Evolutionary conservation across 305 asterid genomes (phyloP).

Genomic region (Ajuga reptans): DNA sequence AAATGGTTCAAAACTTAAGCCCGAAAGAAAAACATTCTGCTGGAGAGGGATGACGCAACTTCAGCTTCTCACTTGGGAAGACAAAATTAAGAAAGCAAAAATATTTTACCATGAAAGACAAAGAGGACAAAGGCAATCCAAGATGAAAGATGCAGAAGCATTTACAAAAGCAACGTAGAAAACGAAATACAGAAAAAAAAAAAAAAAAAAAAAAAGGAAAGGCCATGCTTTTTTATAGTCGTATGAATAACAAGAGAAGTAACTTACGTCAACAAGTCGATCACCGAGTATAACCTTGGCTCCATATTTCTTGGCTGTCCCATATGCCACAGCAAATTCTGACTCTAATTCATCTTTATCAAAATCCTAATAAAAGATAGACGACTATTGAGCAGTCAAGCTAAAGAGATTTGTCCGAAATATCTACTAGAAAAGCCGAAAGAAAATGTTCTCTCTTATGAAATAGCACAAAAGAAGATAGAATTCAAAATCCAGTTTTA

Average conservation of each 20-base stretch:
- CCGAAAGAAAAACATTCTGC: background rate
- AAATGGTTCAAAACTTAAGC: background rate
- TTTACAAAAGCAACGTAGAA: background rate
- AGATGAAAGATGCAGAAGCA: background rate
- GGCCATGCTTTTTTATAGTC: background rate
- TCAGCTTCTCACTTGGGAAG: background rate
- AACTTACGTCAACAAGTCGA: conserved; percentile 75
- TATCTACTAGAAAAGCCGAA: background rate
- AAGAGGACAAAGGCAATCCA: background rate
- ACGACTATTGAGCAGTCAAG: background rate
- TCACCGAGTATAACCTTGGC: conserved; percentile 93
- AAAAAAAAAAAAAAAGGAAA: background rate
- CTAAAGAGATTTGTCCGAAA: background rate
- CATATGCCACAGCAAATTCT: conserved; percentile 89
- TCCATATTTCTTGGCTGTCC: conserved; percentile 84
- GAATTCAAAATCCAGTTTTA: conserved; percentile 3
- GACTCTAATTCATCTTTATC: conserved; percentile 83
- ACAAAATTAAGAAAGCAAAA: background rate
- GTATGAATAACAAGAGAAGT: background rate
- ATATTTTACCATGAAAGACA: background rate
- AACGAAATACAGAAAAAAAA: background rate
- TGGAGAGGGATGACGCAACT: background rate
- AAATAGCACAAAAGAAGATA: conserved; percentile 13
- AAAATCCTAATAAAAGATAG: conserved; percentile 49
- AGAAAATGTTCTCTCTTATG: background rate